These are phyloP conservation scores for Apiospora sp. DNA, from an alignment of 2,329 filamentous ascomycete genomes.

Conservation along the genomic window DNA sequence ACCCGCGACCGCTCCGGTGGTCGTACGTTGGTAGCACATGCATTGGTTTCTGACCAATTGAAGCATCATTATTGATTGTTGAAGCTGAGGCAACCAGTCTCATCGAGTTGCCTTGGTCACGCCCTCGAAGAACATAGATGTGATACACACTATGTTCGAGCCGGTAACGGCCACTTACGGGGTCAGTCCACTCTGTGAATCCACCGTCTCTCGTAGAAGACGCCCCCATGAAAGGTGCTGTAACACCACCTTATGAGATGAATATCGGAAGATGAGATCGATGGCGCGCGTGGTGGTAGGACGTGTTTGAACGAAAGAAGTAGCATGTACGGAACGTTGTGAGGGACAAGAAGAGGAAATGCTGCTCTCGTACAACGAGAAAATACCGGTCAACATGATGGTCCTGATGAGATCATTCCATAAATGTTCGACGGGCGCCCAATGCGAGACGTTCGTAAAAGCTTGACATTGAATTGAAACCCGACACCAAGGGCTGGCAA, in stretches of 20 bases:
- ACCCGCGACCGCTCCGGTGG: background rate
- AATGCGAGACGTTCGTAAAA: background rate
- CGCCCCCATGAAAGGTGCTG: background rate
- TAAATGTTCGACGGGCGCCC: background rate
- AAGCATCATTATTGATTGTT: background rate
- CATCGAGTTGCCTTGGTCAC: constrained; percentile 2
- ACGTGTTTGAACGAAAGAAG: background rate
- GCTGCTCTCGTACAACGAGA: background rate
- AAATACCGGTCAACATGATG: background rate
- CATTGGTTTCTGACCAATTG: background rate
- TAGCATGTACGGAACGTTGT: background rate
- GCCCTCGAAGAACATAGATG: background rate
- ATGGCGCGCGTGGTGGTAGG: background rate
- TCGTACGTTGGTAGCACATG: constrained; percentile 5
- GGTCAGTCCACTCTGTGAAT: background rate
- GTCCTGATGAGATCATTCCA: background rate
- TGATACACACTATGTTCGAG: background rate
- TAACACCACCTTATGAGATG: background rate
- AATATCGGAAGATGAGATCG: constrained; percentile 3
- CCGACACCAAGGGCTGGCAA: background rate
- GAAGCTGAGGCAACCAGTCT: constrained; percentile 9
- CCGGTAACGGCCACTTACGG: background rate
- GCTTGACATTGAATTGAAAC: background rate
- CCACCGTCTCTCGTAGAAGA: background rate
- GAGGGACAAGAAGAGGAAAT: background rate